Conservation (phyloP, 2,329 filamentous ascomycete species). For the Pezicula rhizophila region DNA sequence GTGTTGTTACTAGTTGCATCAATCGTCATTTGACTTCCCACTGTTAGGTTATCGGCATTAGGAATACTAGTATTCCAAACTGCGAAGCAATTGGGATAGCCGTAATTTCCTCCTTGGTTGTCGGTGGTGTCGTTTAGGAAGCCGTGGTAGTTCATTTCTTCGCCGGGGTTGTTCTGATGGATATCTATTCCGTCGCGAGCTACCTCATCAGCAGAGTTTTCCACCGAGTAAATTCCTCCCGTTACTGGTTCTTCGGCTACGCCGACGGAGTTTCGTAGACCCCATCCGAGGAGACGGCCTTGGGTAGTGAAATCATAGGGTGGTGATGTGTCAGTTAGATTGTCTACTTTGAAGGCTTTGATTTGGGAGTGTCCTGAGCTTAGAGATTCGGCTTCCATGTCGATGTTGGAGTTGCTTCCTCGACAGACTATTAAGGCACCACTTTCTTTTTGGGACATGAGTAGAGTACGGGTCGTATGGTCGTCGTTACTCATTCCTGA, state of each 20-base stretch:
- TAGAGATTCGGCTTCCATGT: constrained; percentile 44
- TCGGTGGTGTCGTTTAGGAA: constrained; percentile 34
- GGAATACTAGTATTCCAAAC: constrained; percentile 53
- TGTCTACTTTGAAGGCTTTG: constrained; percentile 49
- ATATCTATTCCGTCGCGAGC: constrained; percentile 52
- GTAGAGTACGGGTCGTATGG: constrained; percentile 61
- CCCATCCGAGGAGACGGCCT: constrained; percentile 55
- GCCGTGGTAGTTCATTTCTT: constrained; percentile 70
- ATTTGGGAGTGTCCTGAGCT: constrained; percentile 59
- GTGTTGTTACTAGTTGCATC: constrained; percentile 24
- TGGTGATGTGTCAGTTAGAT: constrained; percentile 19
- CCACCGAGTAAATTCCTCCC: constrained; percentile 53
- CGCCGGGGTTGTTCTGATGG: constrained; percentile 63
- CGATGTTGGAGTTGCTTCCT: constrained; percentile 59
- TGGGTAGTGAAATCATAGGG: constrained; percentile 42
- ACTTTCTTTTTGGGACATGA: constrained; percentile 49
- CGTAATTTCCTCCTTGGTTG: constrained; percentile 50
- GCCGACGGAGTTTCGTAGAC: constrained; percentile 66
- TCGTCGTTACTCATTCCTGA: constrained; percentile 56
- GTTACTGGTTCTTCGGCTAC: constrained; percentile 54
- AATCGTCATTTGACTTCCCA: constrained; percentile 45
- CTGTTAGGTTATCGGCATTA: constrained; percentile 32
- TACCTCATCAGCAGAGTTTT: constrained; percentile 66
- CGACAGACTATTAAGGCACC: constrained; percentile 59
- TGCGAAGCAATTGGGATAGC: constrained; percentile 65